These are phyloP conservation scores for Exophiala phaeomuriformis DNA, from an alignment of 2,329 filamentous ascomycete genomes.

Conservation along the genomic window DNA sequence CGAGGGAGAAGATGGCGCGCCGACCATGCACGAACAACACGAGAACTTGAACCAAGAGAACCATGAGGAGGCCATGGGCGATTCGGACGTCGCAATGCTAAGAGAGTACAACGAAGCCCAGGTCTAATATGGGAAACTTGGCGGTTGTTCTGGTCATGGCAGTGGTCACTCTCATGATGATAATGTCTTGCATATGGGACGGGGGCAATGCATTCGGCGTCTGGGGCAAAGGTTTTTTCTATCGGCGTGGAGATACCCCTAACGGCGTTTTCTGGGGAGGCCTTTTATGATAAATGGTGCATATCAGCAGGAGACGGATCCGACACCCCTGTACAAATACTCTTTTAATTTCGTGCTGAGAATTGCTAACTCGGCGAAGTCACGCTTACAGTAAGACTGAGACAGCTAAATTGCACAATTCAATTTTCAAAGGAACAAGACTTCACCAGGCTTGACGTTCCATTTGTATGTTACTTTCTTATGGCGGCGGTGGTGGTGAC, in stretches of 20 bases:
- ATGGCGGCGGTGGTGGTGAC: too few relatives aligned
- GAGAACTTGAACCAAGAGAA: neutral
- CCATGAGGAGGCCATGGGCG: slow-evolving; percentile 8
- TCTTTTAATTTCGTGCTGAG: neutral
- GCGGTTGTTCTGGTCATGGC: too few relatives aligned
- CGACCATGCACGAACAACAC: neutral
- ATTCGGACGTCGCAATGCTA: slow-evolving; percentile 18
- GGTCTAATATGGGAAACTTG: neutral
- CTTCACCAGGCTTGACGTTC: neutral
- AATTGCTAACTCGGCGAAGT: neutral
- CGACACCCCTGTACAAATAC: neutral
- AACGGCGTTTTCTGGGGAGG: neutral
- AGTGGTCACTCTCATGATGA: neutral
- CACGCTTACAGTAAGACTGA: neutral
- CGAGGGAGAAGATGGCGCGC: neutral
- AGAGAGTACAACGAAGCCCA: slow-evolving; percentile 17
- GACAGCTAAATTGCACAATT: neutral
- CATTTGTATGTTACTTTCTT: too few relatives aligned
- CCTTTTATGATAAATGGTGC: neutral
- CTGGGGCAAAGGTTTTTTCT: neutral
- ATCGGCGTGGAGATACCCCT: neutral
- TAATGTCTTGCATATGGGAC: neutral
- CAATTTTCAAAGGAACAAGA: neutral
- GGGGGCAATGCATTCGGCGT: neutral
- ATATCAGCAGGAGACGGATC: neutral